These are phyloP conservation scores for Suillus tomentosus DNA, from an alignment of 768 basidiomycete species.

Conservation along the genomic window DNA sequence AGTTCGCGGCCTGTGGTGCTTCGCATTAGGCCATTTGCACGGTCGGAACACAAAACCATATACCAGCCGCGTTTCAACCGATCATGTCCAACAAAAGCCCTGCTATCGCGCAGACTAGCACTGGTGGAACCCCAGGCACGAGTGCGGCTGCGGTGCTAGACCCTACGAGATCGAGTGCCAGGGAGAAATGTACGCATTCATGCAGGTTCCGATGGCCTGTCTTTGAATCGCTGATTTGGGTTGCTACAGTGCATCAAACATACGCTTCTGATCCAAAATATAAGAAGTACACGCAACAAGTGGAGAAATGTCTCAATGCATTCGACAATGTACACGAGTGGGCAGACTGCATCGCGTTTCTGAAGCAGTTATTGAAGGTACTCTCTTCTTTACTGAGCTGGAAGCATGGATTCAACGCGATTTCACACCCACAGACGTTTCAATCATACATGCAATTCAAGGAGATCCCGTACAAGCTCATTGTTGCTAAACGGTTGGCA, in stretches of 20 bases:
- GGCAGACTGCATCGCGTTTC: conserved; percentile 98
- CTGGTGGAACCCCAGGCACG: conserved; percentile 7
- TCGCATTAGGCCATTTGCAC: background rate
- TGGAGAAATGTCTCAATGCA: conserved; percentile 89
- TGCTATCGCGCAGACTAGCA: background rate
- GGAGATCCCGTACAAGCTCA: conserved; percentile 92
- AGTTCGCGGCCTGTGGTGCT: background rate
- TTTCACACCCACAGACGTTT: conserved; percentile 64
- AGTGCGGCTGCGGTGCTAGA: background rate
- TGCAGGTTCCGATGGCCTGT: background rate
- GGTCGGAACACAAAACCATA: background rate
- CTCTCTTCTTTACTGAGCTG: conserved; percentile 11
- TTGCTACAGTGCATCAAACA: conserved; percentile 53
- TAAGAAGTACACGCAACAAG: conserved; percentile 90
- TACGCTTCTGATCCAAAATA: conserved; percentile 87
- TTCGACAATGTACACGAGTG: conserved; percentile 98
- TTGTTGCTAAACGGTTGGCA: conserved; percentile 91
- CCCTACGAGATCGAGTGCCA: background rate
- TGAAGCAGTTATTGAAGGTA: conserved; percentile 92
- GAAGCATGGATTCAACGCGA: conserved; percentile 9
- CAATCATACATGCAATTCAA: conserved; percentile 94
- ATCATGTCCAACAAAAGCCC: conserved; percentile 7
- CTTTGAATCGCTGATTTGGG: background rate
- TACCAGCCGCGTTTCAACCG: background rate
- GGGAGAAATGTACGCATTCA: conserved; percentile 2